Percentiles rank a stretch among this genome's conserved stretches.
Conservation (phyloP, 306 rosid species). For the Sindora glabra region DNA sequence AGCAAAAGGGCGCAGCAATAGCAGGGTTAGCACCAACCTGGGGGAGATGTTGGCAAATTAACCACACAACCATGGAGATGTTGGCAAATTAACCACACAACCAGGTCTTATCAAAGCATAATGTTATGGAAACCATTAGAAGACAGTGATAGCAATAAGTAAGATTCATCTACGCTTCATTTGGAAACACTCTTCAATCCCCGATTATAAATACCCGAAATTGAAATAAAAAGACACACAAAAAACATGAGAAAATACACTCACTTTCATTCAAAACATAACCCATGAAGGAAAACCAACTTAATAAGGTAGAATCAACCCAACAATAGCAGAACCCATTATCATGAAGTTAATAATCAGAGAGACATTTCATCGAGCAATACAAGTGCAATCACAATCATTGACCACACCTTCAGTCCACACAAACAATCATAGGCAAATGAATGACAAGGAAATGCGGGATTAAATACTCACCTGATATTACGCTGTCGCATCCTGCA, state of each 20-base stretch:
- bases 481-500: conserved; percentile 52
- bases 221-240: too few species aligned
- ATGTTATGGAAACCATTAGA: not conserved
- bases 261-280: not conserved
- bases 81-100: not conserved
- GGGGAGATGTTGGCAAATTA: too few species aligned
- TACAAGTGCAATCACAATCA: not conserved
- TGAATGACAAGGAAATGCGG: not conserved
- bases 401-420: not conserved
- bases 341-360: too few species aligned
- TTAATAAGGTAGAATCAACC: not conserved
- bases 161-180: not conserved
- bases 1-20: too few species aligned
- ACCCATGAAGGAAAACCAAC: not conserved
- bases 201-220: too few species aligned
- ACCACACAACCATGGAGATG: too few species aligned
- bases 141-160: not conserved
- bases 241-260: not conserved
- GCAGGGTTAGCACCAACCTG: too few species aligned
- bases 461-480: conserved; percentile 30
- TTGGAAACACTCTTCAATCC: not conserved
- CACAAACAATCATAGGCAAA: not conserved
- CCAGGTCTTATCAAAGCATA: not conserved
- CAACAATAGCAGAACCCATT: too few species aligned
- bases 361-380: not conserved